These are phyloP conservation scores for Ochetophila trinervis DNA, from an alignment of 306 rosid species.

Conservation along the genomic window DNA sequence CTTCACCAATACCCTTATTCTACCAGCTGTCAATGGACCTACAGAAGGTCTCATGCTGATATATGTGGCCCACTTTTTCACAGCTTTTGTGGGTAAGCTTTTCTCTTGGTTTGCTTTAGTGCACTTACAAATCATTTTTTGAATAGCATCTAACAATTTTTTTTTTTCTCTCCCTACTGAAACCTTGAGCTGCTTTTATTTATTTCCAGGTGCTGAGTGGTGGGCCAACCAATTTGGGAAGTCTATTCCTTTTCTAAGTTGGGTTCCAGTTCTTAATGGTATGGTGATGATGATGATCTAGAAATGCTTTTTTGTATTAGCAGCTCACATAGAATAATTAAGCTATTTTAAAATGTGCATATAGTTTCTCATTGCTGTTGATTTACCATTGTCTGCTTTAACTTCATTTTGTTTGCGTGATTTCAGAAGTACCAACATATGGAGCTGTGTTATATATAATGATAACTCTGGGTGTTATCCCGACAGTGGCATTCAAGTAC, in stretches of 20 bases:
- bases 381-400: background rate
- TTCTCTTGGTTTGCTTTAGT: constrained; percentile 14
- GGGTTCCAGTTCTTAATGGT: constrained; percentile 74
- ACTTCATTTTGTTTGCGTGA: constrained; percentile 17
- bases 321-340: background rate
- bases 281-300: constrained; percentile 2
- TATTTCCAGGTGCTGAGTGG: constrained; percentile 80
- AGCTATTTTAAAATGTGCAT: background rate
- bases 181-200: background rate
- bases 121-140: constrained; percentile 1
- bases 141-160: constrained; percentile 6
- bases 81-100: constrained; percentile 80
- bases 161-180: background rate
- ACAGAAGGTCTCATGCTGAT: constrained; percentile 95
- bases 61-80: constrained; percentile 65
- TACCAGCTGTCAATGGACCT: constrained; percentile 91
- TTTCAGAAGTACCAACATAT: constrained; percentile 60
- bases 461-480: constrained; percentile 73
- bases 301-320: background rate
- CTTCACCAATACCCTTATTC: constrained; percentile 85
- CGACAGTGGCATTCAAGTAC: constrained; percentile 76
- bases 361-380: background rate
- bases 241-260: constrained; percentile 67
- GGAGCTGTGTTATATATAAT: constrained; percentile 49
- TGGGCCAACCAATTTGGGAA: constrained; percentile 74